Base-by-base conservation (phyloP, 2,329 filamentous ascomycete genomes). In the Pseudogymnoascus sp. region DNA sequence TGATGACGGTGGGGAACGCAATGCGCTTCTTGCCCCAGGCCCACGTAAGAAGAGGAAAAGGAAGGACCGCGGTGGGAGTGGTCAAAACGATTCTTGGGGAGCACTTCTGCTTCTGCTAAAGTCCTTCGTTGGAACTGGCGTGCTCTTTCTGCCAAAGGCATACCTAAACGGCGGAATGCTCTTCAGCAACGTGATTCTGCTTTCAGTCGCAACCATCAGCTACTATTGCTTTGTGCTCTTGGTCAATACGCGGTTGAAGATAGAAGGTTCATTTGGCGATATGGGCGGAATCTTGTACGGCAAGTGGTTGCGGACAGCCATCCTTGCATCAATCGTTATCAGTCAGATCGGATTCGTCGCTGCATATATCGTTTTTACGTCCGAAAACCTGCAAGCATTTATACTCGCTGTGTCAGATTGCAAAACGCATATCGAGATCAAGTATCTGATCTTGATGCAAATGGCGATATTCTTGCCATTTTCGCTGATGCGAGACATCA, bases 201-300 rank as follows among this genome's bases (percentile, higher is more conserved):
- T 99, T 19, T 82, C 80, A 37, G 90, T 99, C 13, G 92, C 94
- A 5, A 77, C 82, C 2, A 78, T 99, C 61, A 96, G 92, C 71
- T 99, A 96, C 75, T 96, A 96, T 77, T 96, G 92, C 76, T 99
- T 99, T 74, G 91, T 99, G 39, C 80, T 99, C 12, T 82, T 99
- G 30, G 91, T 96, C 63, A 86, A 86, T 62, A 94, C 91, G 1
- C 87, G 94, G 33, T 77, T 96, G 56, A 88, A 84, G 70, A 83
- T 97, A 26, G 87, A 92, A 56, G 91, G 89, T n/a, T 97, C 94
- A 0, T 99, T 97, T 74, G 94, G 94, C 73, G 94, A 97, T 69
- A 95, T 99, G 75, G 94, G 95, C 59, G 91, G 90, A 56, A 85
- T 90, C 52, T 80, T 99, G 13, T 99, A 94, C 71, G 94, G 94